These are phyloP conservation scores for Pythium scleroteichum DNA, from an alignment of 352 stramenopile species.

Conservation along the genomic window DNA sequence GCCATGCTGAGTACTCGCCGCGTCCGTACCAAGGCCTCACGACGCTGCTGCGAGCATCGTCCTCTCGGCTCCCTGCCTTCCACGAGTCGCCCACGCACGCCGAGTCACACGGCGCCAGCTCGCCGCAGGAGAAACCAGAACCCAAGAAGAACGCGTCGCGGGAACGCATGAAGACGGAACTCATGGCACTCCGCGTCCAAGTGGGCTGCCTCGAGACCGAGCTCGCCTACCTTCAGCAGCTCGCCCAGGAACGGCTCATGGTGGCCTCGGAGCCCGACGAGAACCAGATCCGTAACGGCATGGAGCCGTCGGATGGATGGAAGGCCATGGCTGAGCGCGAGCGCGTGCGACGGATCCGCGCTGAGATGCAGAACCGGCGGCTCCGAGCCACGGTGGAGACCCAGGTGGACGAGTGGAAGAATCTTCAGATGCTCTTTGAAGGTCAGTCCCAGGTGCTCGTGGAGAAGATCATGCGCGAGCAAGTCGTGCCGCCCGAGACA, in stretches of 20 bases:
- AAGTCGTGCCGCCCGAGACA: background rate
- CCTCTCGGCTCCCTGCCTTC: background rate
- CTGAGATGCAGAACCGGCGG: slow-evolving; percentile 9
- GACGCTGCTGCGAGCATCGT: background rate
- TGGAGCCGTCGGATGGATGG: slow-evolving; percentile 3
- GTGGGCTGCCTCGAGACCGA: slow-evolving; percentile 5
- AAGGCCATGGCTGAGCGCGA: slow-evolving; percentile 12
- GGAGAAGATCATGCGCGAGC: background rate
- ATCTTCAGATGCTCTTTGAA: slow-evolving; percentile 6
- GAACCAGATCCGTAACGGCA: background rate
- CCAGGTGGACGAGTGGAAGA: slow-evolving; percentile 13
- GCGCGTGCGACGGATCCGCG: slow-evolving; percentile 1
- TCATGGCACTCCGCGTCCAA: background rate
- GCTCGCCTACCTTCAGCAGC: slow-evolving; percentile 8
- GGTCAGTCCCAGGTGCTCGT: background rate
- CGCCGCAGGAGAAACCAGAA: background rate
- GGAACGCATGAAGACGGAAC: slow-evolving; percentile 20
- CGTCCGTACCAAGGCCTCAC: background rate
- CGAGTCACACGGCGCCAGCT: background rate
- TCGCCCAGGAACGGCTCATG: background rate
- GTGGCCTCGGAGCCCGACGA: background rate
- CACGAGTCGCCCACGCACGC: background rate
- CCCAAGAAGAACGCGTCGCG: slow-evolving; percentile 22
- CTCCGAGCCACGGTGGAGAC: slow-evolving; percentile 1
- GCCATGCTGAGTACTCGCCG: background rate